Base-by-base conservation (phyloP, 1,284 basidiomycete genomes). In the Melampsora americana region DNA sequence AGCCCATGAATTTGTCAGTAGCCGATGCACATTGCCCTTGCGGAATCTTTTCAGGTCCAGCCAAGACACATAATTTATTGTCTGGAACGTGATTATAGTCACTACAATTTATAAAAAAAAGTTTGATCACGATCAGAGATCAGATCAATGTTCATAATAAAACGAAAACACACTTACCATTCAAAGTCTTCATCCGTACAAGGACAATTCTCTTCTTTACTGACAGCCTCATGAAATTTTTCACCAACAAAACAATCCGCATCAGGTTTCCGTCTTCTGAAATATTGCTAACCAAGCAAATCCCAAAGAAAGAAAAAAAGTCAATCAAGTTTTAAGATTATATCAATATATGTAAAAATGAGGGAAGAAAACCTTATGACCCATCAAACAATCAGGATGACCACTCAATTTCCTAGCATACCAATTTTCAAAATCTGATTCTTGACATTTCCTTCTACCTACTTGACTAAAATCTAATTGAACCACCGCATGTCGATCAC, bases 161-260 rank as follows among this genome's bases (percentile, higher is more conserved):
- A n/a, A n/a, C n/a, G n/a, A n/a, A 28, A 1, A 6, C 5, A 3
- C 28, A 78, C 89, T 39, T 79, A 93, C 92, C 93, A 99, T 83
- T 99, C 96, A 81, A 89, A 98, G 83, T 99, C 95, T 26, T 89
- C 88, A 78, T 92, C 90, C 1, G 87, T 87, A 82, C 95, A 99
- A 5, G 87, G 83, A 83, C 95, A 99, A 69, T 87, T 85, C 69
- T 95, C 92, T 78, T 93, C 91, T 78, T 91, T 88, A 39, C 87
- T 89, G 7, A 90, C 87, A 0, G 93, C 93, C 80, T 95, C 93
- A 44, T 86, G 85, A 84, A 92, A 97, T 84, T 97, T 93, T 79
- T 95, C 86, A 6, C 91, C 92, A n/a, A 99, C 90, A 79, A 92
- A 95, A 81, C 95, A 99, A 79, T 93, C 85, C 1, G 90, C 92